Evolutionary conservation across 75 land plant genomes (phyloP).

Genomic region (Pinus tabuliformis): DNA sequence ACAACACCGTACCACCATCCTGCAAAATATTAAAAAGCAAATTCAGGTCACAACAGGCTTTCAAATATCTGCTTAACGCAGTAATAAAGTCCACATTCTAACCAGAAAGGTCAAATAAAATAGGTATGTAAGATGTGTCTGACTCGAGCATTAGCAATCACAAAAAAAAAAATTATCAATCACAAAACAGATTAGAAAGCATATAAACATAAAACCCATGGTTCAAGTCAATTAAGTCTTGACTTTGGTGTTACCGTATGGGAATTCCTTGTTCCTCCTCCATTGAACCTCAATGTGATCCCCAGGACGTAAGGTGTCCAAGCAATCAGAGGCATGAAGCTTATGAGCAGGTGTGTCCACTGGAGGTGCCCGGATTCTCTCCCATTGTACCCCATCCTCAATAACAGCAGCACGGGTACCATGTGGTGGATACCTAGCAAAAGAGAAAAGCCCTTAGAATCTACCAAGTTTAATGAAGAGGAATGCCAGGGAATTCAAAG

Average conservation of each 20-base stretch:
- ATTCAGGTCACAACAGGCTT: background rate
- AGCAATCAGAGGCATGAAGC: conserved; percentile 39
- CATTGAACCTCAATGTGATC: conserved; percentile 60
- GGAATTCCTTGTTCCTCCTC: conserved; percentile 53
- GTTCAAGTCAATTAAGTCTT: background rate
- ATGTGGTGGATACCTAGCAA: conserved; percentile 49
- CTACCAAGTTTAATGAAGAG: background rate
- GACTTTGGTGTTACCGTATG: conserved; percentile 39
- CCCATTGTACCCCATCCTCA: conserved; percentile 50
- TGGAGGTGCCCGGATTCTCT: conserved; percentile 45
- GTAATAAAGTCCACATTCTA: background rate
- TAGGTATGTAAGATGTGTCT: background rate
- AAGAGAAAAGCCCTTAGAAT: background rate
- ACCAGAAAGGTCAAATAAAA: background rate
- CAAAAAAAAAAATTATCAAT: background rate
- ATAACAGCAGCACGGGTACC: conserved; percentile 35
- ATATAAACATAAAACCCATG: background rate
- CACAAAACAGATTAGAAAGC: conserved; percentile 5
- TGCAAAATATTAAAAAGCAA: conserved; percentile 11
- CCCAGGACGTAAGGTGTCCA: conserved; percentile 40
- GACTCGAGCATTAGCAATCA: background rate
- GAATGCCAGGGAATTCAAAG: background rate
- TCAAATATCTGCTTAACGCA: background rate
- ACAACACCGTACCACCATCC: conserved; percentile 71
- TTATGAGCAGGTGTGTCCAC: conserved; percentile 47